A percentile compares a stretch with the other conserved stretches of the same genome.
phyloP scores from a whole-genome alignment of 805 yeast genomes.

The Clavispora phyllophila region DNA sequence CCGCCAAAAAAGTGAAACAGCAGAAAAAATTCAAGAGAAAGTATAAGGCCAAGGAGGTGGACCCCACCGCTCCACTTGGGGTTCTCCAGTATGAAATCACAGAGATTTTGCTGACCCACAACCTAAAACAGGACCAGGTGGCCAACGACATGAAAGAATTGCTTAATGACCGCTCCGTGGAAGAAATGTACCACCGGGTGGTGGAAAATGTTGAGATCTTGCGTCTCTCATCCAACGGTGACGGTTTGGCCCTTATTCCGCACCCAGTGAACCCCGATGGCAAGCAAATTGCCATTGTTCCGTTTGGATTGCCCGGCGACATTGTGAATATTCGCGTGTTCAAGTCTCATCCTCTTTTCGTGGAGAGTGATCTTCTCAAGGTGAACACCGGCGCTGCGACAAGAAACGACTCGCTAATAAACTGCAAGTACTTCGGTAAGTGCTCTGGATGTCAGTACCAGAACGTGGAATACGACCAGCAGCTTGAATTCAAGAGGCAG shows the following conservation, averaged over 20 bases:
- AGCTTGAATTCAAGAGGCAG: slow-evolving; percentile 63
- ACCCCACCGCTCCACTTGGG: slow-evolving; percentile 77
- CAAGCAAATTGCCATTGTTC: slow-evolving; percentile 69
- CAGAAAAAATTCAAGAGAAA: slow-evolving; percentile 36
- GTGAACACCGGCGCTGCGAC: slow-evolving; percentile 32
- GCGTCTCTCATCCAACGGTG: slow-evolving; percentile 73
- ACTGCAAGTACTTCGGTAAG: slow-evolving; percentile 81
- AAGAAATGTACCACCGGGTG: slow-evolving; percentile 49
- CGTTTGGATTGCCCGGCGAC: slow-evolving; percentile 89
- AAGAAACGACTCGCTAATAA: slow-evolving; percentile 55
- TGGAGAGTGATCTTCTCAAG: slow-evolving; percentile 66
- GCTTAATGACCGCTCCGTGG: slow-evolving; percentile 52
- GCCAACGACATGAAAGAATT: slow-evolving; percentile 61
- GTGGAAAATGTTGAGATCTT: slow-evolving; percentile 55
- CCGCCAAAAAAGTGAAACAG: slow-evolving; percentile 16
- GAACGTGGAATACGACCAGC: slow-evolving; percentile 65
- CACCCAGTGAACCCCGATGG: slow-evolving; percentile 46
- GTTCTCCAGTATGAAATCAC: slow-evolving; percentile 71
- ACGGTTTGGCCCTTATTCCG: slow-evolving; percentile 69
- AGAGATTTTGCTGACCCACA: slow-evolving; percentile 43
- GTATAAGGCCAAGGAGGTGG: slow-evolving; percentile 59
- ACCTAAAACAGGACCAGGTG: slow-evolving; percentile 38
- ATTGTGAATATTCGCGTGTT: slow-evolving; percentile 62
- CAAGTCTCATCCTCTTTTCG: slow-evolving; percentile 71
- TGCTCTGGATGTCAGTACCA: slow-evolving; percentile 97